Percentiles rank a stretch among this genome's conserved stretches.
Conservation (phyloP, 2,329 filamentous ascomycete genomes). For the Monosporascus cannonballus region DNA sequence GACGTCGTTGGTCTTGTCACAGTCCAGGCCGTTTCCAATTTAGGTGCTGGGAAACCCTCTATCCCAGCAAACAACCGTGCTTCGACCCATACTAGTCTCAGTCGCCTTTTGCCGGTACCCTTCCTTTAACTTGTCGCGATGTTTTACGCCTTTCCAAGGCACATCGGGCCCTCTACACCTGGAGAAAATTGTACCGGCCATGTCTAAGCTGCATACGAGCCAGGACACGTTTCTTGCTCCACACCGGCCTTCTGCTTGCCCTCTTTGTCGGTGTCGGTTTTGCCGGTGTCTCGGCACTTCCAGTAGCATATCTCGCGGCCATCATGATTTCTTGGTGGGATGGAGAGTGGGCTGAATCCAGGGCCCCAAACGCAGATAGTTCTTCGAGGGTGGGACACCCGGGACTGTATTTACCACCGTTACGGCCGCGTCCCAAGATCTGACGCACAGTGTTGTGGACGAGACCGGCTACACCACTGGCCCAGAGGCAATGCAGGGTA, state of each 20-base stretch:
- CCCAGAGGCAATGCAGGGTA: background rate
- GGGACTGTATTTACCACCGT: background rate
- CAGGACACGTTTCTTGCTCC: slow-evolving; percentile 36
- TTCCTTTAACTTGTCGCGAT: slow-evolving; percentile 42
- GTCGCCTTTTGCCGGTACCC: slow-evolving; percentile 42
- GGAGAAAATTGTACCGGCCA: slow-evolving; percentile 7
- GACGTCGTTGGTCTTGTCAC: slow-evolving; percentile 74
- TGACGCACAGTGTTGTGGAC: slow-evolving; percentile 1
- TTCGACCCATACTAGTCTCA: slow-evolving; percentile 41
- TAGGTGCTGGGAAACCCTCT: slow-evolving; percentile 35
- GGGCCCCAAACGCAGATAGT: background rate
- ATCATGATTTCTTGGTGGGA: slow-evolving; percentile 56
- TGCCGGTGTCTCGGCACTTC: slow-evolving; percentile 56
- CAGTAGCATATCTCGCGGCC: slow-evolving; percentile 59
- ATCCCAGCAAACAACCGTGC: slow-evolving; percentile 28
- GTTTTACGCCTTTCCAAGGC: slow-evolving; percentile 35
- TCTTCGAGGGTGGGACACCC: background rate
- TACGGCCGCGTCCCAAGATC: background rate
- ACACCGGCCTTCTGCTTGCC: slow-evolving; percentile 43
- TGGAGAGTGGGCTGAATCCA: slow-evolving; percentile 12
- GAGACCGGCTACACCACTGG: background rate
- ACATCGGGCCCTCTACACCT: slow-evolving; percentile 26
- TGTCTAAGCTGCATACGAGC: slow-evolving; percentile 18
- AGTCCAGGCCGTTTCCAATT: slow-evolving; percentile 66
- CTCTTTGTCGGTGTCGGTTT: slow-evolving; percentile 47